Percentiles rank a stretch among this genome's conserved stretches.
Conservation (phyloP, 2,329 filamentous ascomycete species). For the Ceratocystis cubensis region DNA sequence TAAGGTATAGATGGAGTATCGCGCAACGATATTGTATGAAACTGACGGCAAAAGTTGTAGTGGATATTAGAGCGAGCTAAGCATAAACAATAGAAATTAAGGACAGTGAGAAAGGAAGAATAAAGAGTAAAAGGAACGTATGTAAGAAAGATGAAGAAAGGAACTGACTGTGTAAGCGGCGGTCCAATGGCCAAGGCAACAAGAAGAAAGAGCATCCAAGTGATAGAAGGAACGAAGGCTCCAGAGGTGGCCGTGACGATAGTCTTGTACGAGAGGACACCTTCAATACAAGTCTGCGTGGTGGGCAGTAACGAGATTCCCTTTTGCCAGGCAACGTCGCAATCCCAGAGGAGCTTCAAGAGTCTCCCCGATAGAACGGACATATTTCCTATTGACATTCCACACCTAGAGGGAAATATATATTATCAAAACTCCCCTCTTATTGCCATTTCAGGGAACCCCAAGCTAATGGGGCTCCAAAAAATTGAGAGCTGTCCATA, state of each 20-base stretch:
- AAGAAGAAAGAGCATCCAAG: conserved; percentile 7
- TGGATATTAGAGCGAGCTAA: background rate
- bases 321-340: background rate
- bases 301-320: background rate
- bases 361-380: background rate
- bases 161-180: background rate
- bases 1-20: background rate
- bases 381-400: background rate
- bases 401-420: conserved; percentile 5
- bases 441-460: conserved; percentile 2
- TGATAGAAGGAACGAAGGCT: background rate
- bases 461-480: background rate
- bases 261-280: background rate
- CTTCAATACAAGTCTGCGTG: background rate
- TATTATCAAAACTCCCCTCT: background rate
- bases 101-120: conserved; percentile 8
- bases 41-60: background rate
- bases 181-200: background rate
- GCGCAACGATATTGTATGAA: background rate
- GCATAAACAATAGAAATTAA: background rate
- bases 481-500: conserved; percentile 1
- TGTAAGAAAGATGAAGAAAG: conserved; percentile 8
- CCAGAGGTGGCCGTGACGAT: background rate
- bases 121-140: background rate
- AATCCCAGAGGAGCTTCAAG: background rate